Evolutionary conservation across 116 monocot genomes (phyloP), one percentile per base, ranked within the genome.

Genomic region (Papilionanthe hybrid): DNA sequence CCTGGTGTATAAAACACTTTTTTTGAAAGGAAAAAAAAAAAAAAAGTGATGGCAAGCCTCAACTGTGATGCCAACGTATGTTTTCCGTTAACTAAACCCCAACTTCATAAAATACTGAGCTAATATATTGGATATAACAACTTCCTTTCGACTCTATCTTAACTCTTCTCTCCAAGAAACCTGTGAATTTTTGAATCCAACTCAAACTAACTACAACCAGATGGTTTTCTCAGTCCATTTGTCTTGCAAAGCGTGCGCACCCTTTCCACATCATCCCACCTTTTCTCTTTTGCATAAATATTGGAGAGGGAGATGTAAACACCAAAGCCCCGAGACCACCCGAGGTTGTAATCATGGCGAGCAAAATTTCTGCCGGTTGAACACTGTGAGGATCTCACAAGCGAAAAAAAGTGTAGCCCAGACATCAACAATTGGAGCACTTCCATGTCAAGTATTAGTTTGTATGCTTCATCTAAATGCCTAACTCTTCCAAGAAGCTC

Each of bases 331-430:
- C 50, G 77, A 30, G 86, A 85, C 13, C n/a, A n/a, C n/a, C 85
- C 72, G 7, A 83, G 83, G 57, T 75, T 17, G 44, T 85, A 77
- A 55, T 63, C 79, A 77, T 83, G 78, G 28, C 73, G 78, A 57
- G 88, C 84, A 10, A 86, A 67, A 85, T 42, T 76, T 85, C 89
- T 75, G 87, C 91, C n/a, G 89, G 75, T 48, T 85, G 81, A 28
- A 87, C 79, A 72, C 85, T 83, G 25, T 78, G 81, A 82, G 84
- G 42, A 80, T 72, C 29, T 81, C 55, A 56, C 88, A 91, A 85
- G 91, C 78, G 83, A 85, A 85, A 75, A 89, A 81, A 81, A 91
- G 77, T 19, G 91, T 89, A 44, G 79, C 85, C 89, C 91, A 91
- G 0, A 89, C 83, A 75, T 89, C 86, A 71, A 75, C 78, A 81